Evolutionary conservation across 73 alveolate species (phyloP).

Genomic region (Tetrahymena elliotti): DNA sequence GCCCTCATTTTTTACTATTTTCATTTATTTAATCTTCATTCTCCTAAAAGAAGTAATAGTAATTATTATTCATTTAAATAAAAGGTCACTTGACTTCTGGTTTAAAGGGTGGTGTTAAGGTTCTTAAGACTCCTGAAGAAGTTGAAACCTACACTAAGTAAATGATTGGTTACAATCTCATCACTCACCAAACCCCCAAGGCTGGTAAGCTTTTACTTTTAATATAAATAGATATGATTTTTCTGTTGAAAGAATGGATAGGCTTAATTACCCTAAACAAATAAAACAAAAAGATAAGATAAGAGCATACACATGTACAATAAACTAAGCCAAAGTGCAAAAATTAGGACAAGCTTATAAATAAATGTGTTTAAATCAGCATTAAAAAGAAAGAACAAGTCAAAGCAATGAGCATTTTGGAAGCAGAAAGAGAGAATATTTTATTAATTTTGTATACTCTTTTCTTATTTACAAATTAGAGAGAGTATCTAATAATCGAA

Average conservation of each 20-base stretch:
- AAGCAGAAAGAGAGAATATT: not conserved
- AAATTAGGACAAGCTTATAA: not conserved
- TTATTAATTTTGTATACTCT: not conserved
- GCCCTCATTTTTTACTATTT: not conserved
- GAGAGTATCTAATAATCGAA: not conserved
- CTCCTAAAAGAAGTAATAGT: not conserved
- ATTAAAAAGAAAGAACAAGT: not conserved
- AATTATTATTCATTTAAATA: not conserved
- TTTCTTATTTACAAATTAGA: not conserved
- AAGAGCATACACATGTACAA: not conserved
- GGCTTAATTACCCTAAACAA: not conserved
- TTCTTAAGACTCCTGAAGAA: slow-evolving; percentile 65
- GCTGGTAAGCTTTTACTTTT: slow-evolving; percentile 3
- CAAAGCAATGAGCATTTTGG: not conserved
- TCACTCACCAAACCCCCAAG: slow-evolving; percentile 64
- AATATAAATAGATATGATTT: not conserved
- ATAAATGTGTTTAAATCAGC: not conserved
- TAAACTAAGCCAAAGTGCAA: not conserved
- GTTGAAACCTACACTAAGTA: slow-evolving; percentile 48
- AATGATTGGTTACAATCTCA: slow-evolving; percentile 72
- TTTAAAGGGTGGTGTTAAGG: slow-evolving; percentile 74
- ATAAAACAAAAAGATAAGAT: not conserved
- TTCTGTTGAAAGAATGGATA: not conserved
- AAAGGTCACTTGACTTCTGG: slow-evolving; percentile 60
- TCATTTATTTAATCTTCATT: not conserved